phyloP scores from a whole-genome alignment of 208 protist species.

The Crithidia fasciculata region DNA sequence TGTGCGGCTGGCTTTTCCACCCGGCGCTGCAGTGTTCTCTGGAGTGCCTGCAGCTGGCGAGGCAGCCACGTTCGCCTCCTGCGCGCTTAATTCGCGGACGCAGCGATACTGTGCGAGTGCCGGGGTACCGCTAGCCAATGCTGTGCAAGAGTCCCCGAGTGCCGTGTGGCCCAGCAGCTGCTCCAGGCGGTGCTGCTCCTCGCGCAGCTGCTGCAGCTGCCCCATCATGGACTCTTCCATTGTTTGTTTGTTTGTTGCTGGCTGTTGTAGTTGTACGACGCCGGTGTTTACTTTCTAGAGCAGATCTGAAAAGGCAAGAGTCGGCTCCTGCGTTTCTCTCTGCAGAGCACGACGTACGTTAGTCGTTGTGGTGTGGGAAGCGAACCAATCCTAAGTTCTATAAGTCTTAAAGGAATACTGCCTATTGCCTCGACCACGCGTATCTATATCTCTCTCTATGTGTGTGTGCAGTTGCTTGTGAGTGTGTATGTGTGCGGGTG shows the following conservation, averaged over 20 bases:
- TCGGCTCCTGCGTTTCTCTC: not conserved
- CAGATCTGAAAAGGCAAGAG: too few relatives aligned
- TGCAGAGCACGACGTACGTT: not conserved
- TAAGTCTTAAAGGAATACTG: too few relatives aligned
- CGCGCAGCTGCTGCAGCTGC: constrained; percentile 35
- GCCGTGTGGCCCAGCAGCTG: constrained; percentile 29
- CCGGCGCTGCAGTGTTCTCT: not conserved
- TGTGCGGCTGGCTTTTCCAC: not conserved
- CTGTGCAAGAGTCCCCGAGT: constrained; percentile 1
- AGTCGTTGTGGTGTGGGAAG: not conserved
- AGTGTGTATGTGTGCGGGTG: not conserved
- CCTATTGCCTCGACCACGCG: not conserved
- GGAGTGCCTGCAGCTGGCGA: not conserved
- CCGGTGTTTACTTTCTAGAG: not conserved
- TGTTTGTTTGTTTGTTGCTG: not conserved
- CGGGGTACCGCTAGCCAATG: not conserved
- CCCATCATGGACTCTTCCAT: constrained; percentile 37
- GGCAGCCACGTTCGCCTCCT: constrained; percentile 5
- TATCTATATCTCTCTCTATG: not conserved
- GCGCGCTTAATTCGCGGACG: constrained; percentile 15
- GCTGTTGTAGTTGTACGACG: not conserved
- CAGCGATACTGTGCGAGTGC: constrained; percentile 9
- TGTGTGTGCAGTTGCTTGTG: not conserved
- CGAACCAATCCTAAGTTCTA: not conserved
- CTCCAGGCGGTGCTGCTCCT: constrained; percentile 40